Conservation (phyloP, 2,329 filamentous ascomycete species). For the Aspergillus sp. region DNA sequence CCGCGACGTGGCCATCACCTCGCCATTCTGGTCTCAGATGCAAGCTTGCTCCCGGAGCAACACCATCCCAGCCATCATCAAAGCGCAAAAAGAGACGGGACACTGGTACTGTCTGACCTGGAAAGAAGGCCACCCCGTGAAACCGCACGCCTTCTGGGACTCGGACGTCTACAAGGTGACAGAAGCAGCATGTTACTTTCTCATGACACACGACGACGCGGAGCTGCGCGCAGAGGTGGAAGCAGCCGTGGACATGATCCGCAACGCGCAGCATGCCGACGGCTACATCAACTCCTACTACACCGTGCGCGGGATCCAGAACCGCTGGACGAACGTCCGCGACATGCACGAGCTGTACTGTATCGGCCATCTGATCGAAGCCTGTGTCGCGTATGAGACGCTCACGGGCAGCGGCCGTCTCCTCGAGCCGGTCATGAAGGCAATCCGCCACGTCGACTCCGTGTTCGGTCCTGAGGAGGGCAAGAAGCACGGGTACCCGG, state of each 20-base stretch:
- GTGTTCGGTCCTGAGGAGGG: conserved; percentile 52
- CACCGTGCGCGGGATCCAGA: conserved; percentile 56
- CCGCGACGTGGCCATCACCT: conserved; percentile 17
- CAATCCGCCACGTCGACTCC: conserved; percentile 52
- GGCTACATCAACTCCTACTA: conserved; percentile 66
- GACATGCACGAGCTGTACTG: conserved; percentile 62
- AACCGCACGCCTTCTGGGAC: conserved; percentile 58
- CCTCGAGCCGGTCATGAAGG: conserved; percentile 54
- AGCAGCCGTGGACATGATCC: conserved; percentile 60
- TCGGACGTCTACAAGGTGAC: conserved; percentile 61
- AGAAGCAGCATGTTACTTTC: conserved; percentile 60
- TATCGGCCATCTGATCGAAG: conserved; percentile 60
- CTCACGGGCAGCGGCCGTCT: conserved; percentile 54
- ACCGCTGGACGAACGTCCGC: conserved; percentile 58
- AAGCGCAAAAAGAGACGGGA: conserved; percentile 14
- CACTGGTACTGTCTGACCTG: conserved; percentile 21
- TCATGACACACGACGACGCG: conserved; percentile 41
- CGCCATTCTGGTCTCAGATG: conserved; percentile 18
- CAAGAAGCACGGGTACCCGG: conserved; percentile 60
- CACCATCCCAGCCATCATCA: conserved; percentile 20
- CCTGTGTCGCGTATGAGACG: conserved; percentile 56
- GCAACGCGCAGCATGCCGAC: conserved; percentile 56
- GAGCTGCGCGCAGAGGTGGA: conserved; percentile 52
- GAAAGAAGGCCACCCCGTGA: conserved; percentile 38
- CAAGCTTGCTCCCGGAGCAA: conserved; percentile 14